Conservation (phyloP, 2,329 filamentous ascomycete genomes). For the Aspergillus thermomutatus region DNA sequence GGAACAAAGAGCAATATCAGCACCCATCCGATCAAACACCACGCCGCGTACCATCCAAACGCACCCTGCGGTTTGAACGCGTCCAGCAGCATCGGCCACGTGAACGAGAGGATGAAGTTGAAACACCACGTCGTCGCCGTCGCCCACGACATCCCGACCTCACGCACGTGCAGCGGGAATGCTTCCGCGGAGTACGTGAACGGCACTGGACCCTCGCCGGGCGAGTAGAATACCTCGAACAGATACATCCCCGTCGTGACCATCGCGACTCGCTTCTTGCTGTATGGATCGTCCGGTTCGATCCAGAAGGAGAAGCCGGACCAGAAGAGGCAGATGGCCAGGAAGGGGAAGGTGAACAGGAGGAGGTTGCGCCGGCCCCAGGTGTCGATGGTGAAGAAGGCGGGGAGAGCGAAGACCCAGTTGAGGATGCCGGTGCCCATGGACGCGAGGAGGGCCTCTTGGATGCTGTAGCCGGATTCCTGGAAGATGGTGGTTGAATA, state of each 20-base stretch:
- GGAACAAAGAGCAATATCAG: slow-evolving; percentile 42
- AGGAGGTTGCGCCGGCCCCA: slow-evolving; percentile 64
- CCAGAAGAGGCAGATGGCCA: slow-evolving; percentile 53
- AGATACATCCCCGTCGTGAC: slow-evolving; percentile 44
- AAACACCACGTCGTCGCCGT: slow-evolving; percentile 63
- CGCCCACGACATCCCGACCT: slow-evolving; percentile 59
- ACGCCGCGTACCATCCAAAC: slow-evolving; percentile 50
- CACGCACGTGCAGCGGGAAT: slow-evolving; percentile 61
- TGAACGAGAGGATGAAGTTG: slow-evolving; percentile 53
- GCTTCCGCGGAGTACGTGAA: slow-evolving; percentile 67
- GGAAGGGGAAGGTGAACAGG: slow-evolving; percentile 63
- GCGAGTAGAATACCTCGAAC: slow-evolving; percentile 47
- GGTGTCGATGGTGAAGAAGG: slow-evolving; percentile 65
- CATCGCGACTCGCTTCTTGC: slow-evolving; percentile 35
- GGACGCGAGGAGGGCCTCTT: slow-evolving; percentile 50
- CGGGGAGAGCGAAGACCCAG: slow-evolving; percentile 62
- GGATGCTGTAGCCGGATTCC: slow-evolving; percentile 36
- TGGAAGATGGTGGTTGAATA: slow-evolving; percentile 61
- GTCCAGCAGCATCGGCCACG: slow-evolving; percentile 50
- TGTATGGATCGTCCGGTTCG: slow-evolving; percentile 34
- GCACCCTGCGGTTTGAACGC: slow-evolving; percentile 51
- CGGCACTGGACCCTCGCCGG: slow-evolving; percentile 62
- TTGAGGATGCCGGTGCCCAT: slow-evolving; percentile 62
- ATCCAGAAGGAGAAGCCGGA: slow-evolving; percentile 55
- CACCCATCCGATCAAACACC: slow-evolving; percentile 46